Evolutionary conservation across 176 grass and related monocot genomes (phyloP), one percentile per base, ranked within the genome.

Genomic region (Panicum miliaceum): DNA sequence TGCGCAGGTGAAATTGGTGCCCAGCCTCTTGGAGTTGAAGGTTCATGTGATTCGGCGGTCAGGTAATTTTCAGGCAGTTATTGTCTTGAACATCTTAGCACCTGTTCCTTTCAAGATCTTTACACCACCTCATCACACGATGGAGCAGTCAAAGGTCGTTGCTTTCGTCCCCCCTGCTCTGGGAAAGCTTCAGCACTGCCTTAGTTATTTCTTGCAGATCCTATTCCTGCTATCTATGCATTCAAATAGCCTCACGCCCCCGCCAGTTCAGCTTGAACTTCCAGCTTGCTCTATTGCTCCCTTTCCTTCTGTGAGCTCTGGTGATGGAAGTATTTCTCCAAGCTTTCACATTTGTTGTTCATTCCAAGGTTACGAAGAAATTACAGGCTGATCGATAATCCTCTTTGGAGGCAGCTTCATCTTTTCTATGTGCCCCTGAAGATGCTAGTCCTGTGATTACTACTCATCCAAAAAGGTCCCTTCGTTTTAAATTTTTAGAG

Each of bases 131-230:
- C 89, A 69, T 89, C 58, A 87, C 75, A 80, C 38, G 89, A 48
- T 71, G 46, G 52, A 61, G 41, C 75, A 89, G 89, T 94, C 92
- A 94, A 91, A 94, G 84, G 69, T 75, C 74, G 82, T 85, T 88
- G 82, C 82, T 91, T 88, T 88, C 82, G 67, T 59, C 77, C 76
- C 68, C 78, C 12, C 89, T 73, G 67, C 45, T 86, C 45, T 74
- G 53, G 88, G 85, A 76, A 88, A 83, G 73, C 75, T 86, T 92
- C 68, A 92, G 82, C 76, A 35, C 75, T 68, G 73, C 73, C 67
- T 57, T 85, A 80, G 69, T 94, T 84, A 73, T 71, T 60, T 94
- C 82, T 61, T 32, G 58, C 69, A 89, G 77, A 84, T 84, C 84
- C 71, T 81, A 91, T 56, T 83, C 54, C 69, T 82, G 86, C 82